phyloP scores from a whole-genome alignment of 1,139 yeast genomes.

The Geotrichum citri-aurantii region DNA sequence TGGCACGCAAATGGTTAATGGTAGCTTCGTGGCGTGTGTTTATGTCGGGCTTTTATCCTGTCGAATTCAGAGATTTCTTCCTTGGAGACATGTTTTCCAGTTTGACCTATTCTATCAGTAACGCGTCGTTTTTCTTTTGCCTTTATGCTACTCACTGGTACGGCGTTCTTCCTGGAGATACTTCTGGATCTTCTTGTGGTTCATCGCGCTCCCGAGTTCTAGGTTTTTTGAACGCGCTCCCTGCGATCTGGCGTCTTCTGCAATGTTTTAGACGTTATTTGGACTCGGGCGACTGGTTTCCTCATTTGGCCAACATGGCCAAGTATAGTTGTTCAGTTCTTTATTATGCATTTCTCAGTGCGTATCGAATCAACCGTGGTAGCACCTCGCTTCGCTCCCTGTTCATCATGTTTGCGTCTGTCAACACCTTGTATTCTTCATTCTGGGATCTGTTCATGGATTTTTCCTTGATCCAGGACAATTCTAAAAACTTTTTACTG shows the following conservation, averaged over 20 bases:
- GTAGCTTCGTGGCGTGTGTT: constrained; percentile 66
- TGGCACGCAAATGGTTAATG: constrained; percentile 68
- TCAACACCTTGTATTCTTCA: constrained; percentile 65
- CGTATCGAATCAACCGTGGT: constrained; percentile 59
- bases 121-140: constrained; percentile 79
- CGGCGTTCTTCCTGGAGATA: constrained; percentile 36
- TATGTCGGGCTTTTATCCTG: constrained; percentile 84
- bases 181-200: constrained; percentile 56
- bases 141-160: constrained; percentile 67
- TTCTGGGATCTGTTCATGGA: constrained; percentile 94
- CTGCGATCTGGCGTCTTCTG: constrained; percentile 83
- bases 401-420: constrained; percentile 65
- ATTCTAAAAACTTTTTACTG: constrained; percentile 53
- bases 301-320: constrained; percentile 86
- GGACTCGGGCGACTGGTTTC: constrained; percentile 94
- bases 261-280: constrained; percentile 89
- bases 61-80: constrained; percentile 90
- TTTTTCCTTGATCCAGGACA: constrained; percentile 86
- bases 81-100: constrained; percentile 88
- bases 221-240: constrained; percentile 81
- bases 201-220: constrained; percentile 65
- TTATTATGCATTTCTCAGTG: constrained; percentile 70
- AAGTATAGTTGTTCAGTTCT: constrained; percentile 65
- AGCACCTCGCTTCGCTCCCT: constrained; percentile 45
- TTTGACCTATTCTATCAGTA: constrained; percentile 80